Base-by-base conservation (phyloP, 2,329 filamentous ascomycete genomes). In the Colletotrichum nymphaeae region DNA sequence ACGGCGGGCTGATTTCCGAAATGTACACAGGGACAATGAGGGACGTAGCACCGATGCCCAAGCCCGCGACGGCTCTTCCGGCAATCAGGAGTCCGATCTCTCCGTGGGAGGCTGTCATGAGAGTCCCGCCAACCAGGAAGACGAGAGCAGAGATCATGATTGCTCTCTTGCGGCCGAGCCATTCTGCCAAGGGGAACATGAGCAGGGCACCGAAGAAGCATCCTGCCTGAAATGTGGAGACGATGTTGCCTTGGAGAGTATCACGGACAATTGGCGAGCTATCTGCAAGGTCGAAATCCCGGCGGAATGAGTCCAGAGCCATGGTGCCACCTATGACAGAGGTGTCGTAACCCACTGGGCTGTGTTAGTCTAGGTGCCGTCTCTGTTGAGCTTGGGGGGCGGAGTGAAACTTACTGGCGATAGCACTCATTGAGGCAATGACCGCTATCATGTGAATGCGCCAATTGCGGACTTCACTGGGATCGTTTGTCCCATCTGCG, bases 21-120 rank as follows among this genome's bases (percentile, higher is more conserved):
- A 90, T 87, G 78, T 91, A 91, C 49, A 91, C 85, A 2, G 89
- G 89, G 2, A 91, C 87, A 30, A 86, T 84, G 79, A 88, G 87
- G 9, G 84, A 85, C 56, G 87, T 81, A 9, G 87, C 76, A 7
- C 87, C 88, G 52, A 89, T 83, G 8, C 86, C 87, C 78, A 86
- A 85, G 1, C 88, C 87, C 19, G 84, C 85, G 53, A 89, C 78
- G 74, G 88, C 87, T 4, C 89, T 85, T 0, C 89, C 89, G 8
- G 87, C 84, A 1, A 91, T 84, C 57, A 91, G 87, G 84, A 90
- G 89, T 14, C 84, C 82, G 22, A 90, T 81, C 63, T 87, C 85
- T 3, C 76, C 73, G 30, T 56, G 65, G 9, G 68, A 55, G 3
- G 63, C 68, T 11, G 68, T 67, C 82, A 83, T 49, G 87, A 87